Evolutionary conservation across 306 rosid species (phyloP).

Genomic region (Glycine latifolia): DNA sequence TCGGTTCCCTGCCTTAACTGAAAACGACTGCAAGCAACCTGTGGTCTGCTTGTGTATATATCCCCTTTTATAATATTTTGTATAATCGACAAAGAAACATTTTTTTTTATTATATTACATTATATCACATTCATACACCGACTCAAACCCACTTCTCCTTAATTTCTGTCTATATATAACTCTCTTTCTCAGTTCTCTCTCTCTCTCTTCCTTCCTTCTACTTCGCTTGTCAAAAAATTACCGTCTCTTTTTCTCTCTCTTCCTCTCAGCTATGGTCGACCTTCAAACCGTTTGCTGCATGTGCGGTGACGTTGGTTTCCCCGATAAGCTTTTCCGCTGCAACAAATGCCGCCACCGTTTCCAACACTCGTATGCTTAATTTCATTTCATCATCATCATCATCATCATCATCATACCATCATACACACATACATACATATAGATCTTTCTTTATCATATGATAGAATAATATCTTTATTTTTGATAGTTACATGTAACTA

Average conservation of each 20-base stretch:
- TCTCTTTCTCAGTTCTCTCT: background rate
- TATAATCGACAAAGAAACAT: background rate
- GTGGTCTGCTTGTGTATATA: slow-evolving; percentile 60
- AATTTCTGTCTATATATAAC: slow-evolving; percentile 42
- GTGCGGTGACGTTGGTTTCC: slow-evolving; percentile 96
- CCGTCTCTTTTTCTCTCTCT: too few relatives aligned
- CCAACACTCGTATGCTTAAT: slow-evolving; percentile 79
- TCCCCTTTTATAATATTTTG: background rate
- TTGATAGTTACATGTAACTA: slow-evolving; percentile 31
- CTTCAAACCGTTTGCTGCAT: slow-evolving; percentile 84
- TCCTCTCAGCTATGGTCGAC: slow-evolving; percentile 71
- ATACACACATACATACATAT: too few relatives aligned
- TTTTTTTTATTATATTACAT: slow-evolving; percentile 20
- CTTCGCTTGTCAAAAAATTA: too few relatives aligned
- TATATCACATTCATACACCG: slow-evolving; percentile 53
- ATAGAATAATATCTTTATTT: slow-evolving; percentile 22
- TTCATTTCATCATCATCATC: background rate
- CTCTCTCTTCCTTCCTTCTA: background rate
- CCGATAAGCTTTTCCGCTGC: slow-evolving; percentile 95
- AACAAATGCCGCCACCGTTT: slow-evolving; percentile 82
- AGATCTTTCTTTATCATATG: slow-evolving; percentile 36
- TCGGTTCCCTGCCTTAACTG: slow-evolving; percentile 51
- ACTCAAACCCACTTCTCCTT: slow-evolving; percentile 52
- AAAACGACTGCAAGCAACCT: slow-evolving; percentile 83
- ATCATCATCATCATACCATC: background rate